Percentiles rank a stretch among this genome's conserved stretches.
Conservation (phyloP, 805 yeast genomes). For the Jamesozyma spencerorum region DNA sequence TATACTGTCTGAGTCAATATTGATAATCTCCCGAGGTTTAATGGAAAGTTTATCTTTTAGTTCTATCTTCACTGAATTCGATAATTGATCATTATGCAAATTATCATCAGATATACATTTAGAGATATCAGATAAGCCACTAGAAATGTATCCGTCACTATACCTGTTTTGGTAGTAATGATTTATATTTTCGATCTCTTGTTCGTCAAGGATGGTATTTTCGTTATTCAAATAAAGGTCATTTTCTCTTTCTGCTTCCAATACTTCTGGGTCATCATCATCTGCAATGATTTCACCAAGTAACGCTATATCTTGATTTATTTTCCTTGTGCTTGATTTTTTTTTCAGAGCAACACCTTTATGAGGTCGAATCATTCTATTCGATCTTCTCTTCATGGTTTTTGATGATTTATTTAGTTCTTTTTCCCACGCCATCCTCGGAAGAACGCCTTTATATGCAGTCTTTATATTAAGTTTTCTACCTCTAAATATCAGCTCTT, state of each 20-base stretch:
- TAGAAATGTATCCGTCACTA: slow-evolving; percentile 10
- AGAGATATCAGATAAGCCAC: slow-evolving; percentile 1
- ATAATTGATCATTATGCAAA: too few species aligned
- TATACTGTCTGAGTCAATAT: not conserved
- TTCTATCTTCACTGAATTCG: too few species aligned
- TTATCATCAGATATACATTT: not conserved
- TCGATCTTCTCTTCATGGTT: not conserved
- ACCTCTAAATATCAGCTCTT: slow-evolving; percentile 23
- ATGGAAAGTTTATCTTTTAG: too few species aligned
- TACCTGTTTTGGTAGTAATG: slow-evolving; percentile 14
- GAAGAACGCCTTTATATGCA: slow-evolving; percentile 28
- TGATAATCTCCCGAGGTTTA: not conserved
- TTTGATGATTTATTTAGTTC: slow-evolving; percentile 4
- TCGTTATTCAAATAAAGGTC: not conserved
- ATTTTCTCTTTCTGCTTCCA: not conserved
- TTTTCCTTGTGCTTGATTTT: not conserved
- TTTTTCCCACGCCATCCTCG: slow-evolving; percentile 27
- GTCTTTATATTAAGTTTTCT: slow-evolving; percentile 18
- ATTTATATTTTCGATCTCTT: slow-evolving; percentile 4
- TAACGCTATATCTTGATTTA: slow-evolving; percentile 12
- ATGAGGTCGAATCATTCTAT: not conserved
- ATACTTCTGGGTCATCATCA: slow-evolving; percentile 8
- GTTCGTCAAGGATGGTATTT: not conserved
- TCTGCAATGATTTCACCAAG: slow-evolving; percentile 18
- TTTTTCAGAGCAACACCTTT: slow-evolving; percentile 4